phyloP scores from a whole-genome alignment of 352 stramenopile species.

The Pythium insidiosum region DNA sequence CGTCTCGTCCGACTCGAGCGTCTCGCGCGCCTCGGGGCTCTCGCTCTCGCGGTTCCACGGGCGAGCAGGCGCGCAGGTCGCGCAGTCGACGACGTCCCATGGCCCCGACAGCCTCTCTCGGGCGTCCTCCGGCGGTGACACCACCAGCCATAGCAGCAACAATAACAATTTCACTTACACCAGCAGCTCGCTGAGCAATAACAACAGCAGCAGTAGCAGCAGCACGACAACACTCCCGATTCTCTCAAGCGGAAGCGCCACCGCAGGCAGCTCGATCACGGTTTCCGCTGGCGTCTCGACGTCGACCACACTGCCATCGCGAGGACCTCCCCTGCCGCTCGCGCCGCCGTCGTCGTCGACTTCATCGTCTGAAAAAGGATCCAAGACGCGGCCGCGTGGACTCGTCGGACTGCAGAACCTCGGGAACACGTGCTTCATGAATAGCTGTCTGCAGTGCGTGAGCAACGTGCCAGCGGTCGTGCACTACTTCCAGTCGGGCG shows the following conservation, averaged over 20 bases:
- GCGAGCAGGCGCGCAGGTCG: conserved; percentile 13
- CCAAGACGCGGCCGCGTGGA: conserved; percentile 2
- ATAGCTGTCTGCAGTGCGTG: conserved; percentile 81
- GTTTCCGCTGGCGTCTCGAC: too few relatives aligned
- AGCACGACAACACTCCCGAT: too few relatives aligned
- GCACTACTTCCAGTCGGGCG: conserved; percentile 41
- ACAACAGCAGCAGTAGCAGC: too few relatives aligned
- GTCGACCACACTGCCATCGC: too few relatives aligned
- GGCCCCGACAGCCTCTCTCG: not conserved
- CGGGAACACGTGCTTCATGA: conserved; percentile 72
- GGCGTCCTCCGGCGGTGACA: not conserved
- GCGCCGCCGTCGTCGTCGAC: not conserved
- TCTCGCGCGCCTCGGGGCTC: conserved; percentile 17
- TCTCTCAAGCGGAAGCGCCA: too few relatives aligned
- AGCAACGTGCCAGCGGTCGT: conserved; percentile 49
- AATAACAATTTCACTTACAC: not conserved
- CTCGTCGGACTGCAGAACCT: conserved; percentile 33
- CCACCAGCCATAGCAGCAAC: not conserved
- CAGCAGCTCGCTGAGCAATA: not conserved
- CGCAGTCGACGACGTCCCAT: not conserved
- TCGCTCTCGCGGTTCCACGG: conserved; percentile 25
- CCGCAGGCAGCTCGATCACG: too few relatives aligned
- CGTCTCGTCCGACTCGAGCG: conserved; percentile 12
- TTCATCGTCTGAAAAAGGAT: not conserved
- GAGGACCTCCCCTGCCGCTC: too few relatives aligned